Evolutionary conservation across 106 monocot species (phyloP).

Genomic region (Acorus gramineus): DNA sequence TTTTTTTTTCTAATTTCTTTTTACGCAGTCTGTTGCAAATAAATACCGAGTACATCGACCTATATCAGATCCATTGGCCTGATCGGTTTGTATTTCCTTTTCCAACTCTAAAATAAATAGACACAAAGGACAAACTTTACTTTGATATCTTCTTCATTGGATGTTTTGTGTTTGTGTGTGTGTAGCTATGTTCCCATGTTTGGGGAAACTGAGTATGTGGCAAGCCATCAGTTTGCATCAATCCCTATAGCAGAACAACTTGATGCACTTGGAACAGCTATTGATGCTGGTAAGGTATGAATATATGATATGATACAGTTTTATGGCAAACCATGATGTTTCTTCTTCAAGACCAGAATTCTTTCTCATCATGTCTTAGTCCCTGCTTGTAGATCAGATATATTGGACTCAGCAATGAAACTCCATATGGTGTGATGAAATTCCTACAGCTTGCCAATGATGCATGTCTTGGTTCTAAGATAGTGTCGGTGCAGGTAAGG

Average conservation of each 20-base stretch:
- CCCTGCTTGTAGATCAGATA: constrained; percentile 66
- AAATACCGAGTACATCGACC: constrained; percentile 76
- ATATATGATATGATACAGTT: background rate
- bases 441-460: constrained; percentile 59
- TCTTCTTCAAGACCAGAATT: background rate
- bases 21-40: constrained; percentile 61
- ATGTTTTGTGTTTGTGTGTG: background rate
- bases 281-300: constrained; percentile 71
- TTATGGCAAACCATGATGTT: background rate
- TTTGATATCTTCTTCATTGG: background rate
- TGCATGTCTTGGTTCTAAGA: constrained; percentile 25
- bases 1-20: constrained; percentile 5
- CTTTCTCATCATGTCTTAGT: background rate
- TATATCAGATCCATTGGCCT: constrained; percentile 98
- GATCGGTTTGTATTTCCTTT: constrained; percentile 47
- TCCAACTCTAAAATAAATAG: constrained; percentile 3
- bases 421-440: constrained; percentile 92
- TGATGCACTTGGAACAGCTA: constrained; percentile 60
- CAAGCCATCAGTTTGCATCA: constrained; percentile 50
- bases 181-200: constrained; percentile 97
- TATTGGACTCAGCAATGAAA: constrained; percentile 91
- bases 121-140: background rate
- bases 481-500: constrained; percentile 64
- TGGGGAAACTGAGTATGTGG: constrained; percentile 92
- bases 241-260: constrained; percentile 73